Evolutionary conservation across 164 flowering plant species (phyloP), one percentile per base, ranked within the genome.

Genomic region (Umbilicus rupestris): DNA sequence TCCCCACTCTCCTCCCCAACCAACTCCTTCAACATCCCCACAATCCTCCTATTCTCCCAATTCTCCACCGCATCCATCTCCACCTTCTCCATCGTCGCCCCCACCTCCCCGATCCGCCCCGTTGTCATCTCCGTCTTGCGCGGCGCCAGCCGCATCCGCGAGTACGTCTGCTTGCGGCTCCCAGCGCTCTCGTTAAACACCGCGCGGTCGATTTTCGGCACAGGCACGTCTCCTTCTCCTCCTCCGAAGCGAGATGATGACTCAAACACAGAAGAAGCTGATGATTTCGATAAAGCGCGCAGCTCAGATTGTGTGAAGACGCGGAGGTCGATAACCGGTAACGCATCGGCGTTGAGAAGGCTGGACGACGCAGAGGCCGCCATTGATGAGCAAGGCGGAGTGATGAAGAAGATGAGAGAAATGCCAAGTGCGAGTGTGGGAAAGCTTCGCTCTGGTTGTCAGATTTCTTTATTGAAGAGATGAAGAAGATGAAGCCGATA

Each of bases 101-200:
- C 39, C 17, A 42, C 67, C 46, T 68, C 49, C 20, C 22, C 44
- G 58, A 60, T 28, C 49, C 69, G 67, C 29, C 65, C 66, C 31
- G 55, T 39, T 22, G 78, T n/a, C 46, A 67, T 29, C 45, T 70
- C 78, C 55, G 79, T 47, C 64, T 72, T 65, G 65, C 78, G 82
- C 26, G 85, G 87, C 16, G 93, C 87, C 26, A 88, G 85, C 65
- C 91, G 92, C 74, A 87, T 82, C 37, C 96, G 90, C 42, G 89
- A 87, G 79, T 81, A 92, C 46, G 98, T 89, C 66, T 92, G 98
- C 47, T 84, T 86, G 17, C 98, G 88, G 71, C 91, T 79, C 7
- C 95, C 96, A n/a, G 88, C 90, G 74, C 92, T 85, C 58, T 89
- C 96, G 73, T 90, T 92, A 83, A 89, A 90, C 62, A 85, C 83